Evolutionary conservation across 2,329 filamentous ascomycete genomes (phyloP).

Genomic region (Alternaria hordeiaustralica): DNA sequence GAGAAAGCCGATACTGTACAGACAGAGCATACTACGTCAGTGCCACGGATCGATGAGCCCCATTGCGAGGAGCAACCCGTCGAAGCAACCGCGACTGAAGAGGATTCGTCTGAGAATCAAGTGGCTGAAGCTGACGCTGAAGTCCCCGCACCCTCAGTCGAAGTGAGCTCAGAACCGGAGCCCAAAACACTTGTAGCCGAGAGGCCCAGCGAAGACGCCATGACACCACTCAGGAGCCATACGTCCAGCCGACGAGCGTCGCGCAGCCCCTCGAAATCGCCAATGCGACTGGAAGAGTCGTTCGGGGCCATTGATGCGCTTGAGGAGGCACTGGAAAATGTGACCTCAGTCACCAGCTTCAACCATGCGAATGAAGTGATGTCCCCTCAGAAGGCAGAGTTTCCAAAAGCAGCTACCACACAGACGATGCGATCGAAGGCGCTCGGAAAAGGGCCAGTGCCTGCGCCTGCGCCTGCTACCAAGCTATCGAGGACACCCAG

Average conservation of each 20-base stretch:
- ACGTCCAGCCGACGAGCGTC: slow-evolving; percentile 30
- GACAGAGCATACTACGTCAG: not conserved
- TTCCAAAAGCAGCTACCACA: slow-evolving; percentile 10
- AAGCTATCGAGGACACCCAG: slow-evolving; percentile 38
- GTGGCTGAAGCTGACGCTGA: slow-evolving; percentile 8
- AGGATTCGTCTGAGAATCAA: not conserved
- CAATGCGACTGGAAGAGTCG: slow-evolving; percentile 53
- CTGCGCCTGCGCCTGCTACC: slow-evolving; percentile 12
- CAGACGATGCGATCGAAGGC: slow-evolving; percentile 12
- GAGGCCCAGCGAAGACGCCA: slow-evolving; percentile 31
- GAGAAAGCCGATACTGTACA: not conserved
- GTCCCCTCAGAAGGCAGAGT: slow-evolving; percentile 32
- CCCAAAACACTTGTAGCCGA: slow-evolving; percentile 38
- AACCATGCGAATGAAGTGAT: slow-evolving; percentile 41
- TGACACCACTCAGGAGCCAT: slow-evolving; percentile 30
- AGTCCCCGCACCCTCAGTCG: slow-evolving; percentile 19
- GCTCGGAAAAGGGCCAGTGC: slow-evolving; percentile 14
- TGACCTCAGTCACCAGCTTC: slow-evolving; percentile 49
- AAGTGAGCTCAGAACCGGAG: slow-evolving; percentile 32
- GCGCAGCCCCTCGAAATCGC: slow-evolving; percentile 35
- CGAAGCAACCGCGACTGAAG: not conserved
- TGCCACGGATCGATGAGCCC: slow-evolving; percentile 1
- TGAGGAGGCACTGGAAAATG: slow-evolving; percentile 59
- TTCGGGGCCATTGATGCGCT: slow-evolving; percentile 60
- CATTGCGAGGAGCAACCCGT: not conserved